These are phyloP conservation scores for Ogataea hybrid DNA, from an alignment of 1,139 yeast genomes.

Conservation along the genomic window DNA sequence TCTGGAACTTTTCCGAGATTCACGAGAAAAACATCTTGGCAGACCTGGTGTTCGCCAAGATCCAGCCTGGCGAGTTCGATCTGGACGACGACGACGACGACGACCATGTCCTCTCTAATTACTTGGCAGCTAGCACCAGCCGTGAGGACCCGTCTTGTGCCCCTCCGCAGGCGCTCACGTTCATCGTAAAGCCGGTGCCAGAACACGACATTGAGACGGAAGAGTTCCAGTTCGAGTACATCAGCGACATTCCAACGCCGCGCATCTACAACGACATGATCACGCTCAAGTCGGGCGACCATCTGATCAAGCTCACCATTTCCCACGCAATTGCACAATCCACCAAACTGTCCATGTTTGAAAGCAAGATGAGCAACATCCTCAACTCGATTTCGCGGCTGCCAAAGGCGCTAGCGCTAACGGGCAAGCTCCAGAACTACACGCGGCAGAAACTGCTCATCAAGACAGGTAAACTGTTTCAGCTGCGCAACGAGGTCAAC, in stretches of 20 bases:
- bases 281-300: conserved; percentile 87
- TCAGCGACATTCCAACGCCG: conserved; percentile 76
- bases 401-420: conserved; percentile 85
- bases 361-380: conserved; percentile 83
- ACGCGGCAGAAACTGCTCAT: conserved; percentile 74
- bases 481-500: conserved; percentile 89
- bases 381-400: conserved; percentile 81
- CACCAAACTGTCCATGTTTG: conserved; percentile 86
- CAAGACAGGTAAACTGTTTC: conserved; percentile 87
- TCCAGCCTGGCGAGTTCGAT: conserved; percentile 33
- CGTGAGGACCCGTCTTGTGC: conserved; percentile 10
- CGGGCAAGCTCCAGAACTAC: conserved; percentile 83
- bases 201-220: conserved; percentile 95
- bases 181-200: conserved; percentile 72
- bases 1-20: conserved; percentile 92
- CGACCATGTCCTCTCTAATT: conserved; percentile 27
- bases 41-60: conserved; percentile 78
- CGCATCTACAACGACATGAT: conserved; percentile 93
- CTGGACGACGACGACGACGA: conserved; percentile 32
- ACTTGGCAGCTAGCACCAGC: conserved; percentile 18
- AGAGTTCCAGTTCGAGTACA: conserved; percentile 91
- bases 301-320: conserved; percentile 85
- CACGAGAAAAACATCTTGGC: conserved; percentile 94
- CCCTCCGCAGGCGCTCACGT: conserved; percentile 29
- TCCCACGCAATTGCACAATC: conserved; percentile 98